A percentile compares a stretch with the other conserved stretches of the same genome.
These are phyloP conservation scores for Puccinia sorghi DNA, from an alignment of 1,284 basidiomycete species.

Conservation along the genomic window DNA sequence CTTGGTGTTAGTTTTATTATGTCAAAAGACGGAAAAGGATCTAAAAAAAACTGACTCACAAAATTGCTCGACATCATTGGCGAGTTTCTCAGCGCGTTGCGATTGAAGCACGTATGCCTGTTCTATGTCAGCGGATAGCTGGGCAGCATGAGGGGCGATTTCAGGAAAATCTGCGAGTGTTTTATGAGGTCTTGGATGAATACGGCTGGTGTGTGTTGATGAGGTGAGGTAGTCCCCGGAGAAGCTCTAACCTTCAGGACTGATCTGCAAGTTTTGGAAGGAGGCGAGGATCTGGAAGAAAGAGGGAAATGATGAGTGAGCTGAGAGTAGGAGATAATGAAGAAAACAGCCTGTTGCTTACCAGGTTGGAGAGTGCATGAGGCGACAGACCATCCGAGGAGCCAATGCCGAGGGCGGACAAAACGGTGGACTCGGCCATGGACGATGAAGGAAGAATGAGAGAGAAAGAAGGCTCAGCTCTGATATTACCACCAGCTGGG, in stretches of 20 bases:
- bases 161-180: constrained; percentile 31
- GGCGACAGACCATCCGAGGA: constrained; percentile 11
- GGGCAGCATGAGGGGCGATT: constrained; percentile 20
- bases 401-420: constrained; percentile 23
- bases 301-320: neutral
- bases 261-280: constrained; percentile 27
- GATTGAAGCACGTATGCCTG: constrained; percentile 7
- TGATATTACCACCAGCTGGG: neutral
- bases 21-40: neutral
- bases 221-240: neutral
- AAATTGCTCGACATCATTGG: constrained; percentile 17
- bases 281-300: constrained; percentile 15
- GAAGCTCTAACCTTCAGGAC: constrained; percentile 15
- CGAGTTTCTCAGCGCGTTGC: constrained; percentile 2
- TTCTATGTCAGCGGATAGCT: constrained; percentile 39
- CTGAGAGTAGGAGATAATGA: neutral
- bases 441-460: neutral
- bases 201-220: neutral
- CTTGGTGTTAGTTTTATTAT: neutral
- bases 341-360: neutral
- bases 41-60: neutral
- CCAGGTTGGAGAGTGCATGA: constrained; percentile 14
- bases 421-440: neutral
- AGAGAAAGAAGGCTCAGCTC: neutral
- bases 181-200: neutral